A percentile compares a stretch with the other conserved stretches of the same genome.
Conservation (phyloP, 768 basidiomycete species). For the Serendipita sp. region DNA sequence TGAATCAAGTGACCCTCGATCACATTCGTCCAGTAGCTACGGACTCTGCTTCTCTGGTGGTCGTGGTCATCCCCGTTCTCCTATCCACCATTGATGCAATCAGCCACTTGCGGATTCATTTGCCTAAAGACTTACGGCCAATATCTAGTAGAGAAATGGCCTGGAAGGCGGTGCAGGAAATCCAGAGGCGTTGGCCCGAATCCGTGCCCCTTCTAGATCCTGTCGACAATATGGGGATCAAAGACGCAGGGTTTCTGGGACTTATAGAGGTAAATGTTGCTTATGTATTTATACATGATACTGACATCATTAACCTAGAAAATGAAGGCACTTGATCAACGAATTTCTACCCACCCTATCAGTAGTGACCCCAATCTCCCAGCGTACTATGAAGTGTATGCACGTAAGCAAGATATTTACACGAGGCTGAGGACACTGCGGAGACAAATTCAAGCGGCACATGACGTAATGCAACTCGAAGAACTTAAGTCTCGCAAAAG, state of each 20-base stretch:
- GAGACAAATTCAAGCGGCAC: slow-evolving; percentile 75
- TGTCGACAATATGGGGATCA: slow-evolving; percentile 87
- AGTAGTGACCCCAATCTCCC: slow-evolving; percentile 66
- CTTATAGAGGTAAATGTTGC: slow-evolving; percentile 50
- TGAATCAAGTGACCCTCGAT: slow-evolving; percentile 36
- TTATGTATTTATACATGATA: not conserved
- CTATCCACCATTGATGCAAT: slow-evolving; percentile 76
- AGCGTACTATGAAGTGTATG: slow-evolving; percentile 64
- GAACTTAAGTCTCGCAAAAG: slow-evolving; percentile 93
- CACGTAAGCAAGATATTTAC: slow-evolving; percentile 55
- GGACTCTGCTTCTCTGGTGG: slow-evolving; percentile 59
- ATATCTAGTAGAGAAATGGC: slow-evolving; percentile 61
- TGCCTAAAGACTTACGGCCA: slow-evolving; percentile 80
- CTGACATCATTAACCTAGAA: slow-evolving; percentile 34
- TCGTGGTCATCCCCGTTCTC: slow-evolving; percentile 68
- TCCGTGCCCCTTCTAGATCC: slow-evolving; percentile 83
- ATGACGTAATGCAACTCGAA: slow-evolving; percentile 87
- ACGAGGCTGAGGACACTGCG: slow-evolving; percentile 59
- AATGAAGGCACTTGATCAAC: slow-evolving; percentile 80
- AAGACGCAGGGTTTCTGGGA: slow-evolving; percentile 80
- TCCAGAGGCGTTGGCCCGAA: slow-evolving; percentile 78
- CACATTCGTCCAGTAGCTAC: slow-evolving; percentile 61
- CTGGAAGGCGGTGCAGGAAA: slow-evolving; percentile 83
- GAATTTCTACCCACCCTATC: slow-evolving; percentile 63
- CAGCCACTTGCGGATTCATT: slow-evolving; percentile 67